Conservation (phyloP, 768 basidiomycete species). For the Lentinula guzmanii region DNA sequence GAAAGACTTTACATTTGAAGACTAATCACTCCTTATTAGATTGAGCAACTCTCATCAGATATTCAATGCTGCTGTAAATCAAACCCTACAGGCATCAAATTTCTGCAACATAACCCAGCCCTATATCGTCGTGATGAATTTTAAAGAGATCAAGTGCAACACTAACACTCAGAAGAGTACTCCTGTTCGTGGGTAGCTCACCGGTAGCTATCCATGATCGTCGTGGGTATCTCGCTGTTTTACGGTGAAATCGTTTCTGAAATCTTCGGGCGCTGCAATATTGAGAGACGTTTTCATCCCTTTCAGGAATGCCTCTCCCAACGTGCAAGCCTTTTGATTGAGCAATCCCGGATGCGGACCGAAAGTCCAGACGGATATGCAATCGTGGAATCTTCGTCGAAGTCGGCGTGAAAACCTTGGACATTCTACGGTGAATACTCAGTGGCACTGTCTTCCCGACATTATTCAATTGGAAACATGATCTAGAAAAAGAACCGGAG, state of each 20-base stretch:
- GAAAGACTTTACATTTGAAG: neutral
- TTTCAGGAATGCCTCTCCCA: neutral
- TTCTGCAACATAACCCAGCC: no score
- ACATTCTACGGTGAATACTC: neutral
- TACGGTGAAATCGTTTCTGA: neutral
- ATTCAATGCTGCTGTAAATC: neutral
- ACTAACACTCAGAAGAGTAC: neutral
- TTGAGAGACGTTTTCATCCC: neutral
- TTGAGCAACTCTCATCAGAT: neutral
- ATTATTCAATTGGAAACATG: neutral
- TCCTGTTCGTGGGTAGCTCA: neutral
- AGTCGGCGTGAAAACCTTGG: slow-evolving; percentile 5
- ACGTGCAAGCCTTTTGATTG: neutral
- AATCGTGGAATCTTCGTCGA: neutral
- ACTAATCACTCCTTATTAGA: neutral
- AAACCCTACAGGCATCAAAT: neutral
- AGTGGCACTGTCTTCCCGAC: neutral
- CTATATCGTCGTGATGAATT: no score
- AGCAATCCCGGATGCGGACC: neutral
- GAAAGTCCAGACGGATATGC: slow-evolving; percentile 3
- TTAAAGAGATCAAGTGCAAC: no score
- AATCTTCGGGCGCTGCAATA: neutral
- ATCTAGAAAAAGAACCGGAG: neutral
- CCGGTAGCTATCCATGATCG: slow-evolving; percentile 9
- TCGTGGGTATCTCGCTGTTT: slow-evolving; percentile 18